Conservation (phyloP, 306 rosid genomes). For the Prosopis cineraria region DNA sequence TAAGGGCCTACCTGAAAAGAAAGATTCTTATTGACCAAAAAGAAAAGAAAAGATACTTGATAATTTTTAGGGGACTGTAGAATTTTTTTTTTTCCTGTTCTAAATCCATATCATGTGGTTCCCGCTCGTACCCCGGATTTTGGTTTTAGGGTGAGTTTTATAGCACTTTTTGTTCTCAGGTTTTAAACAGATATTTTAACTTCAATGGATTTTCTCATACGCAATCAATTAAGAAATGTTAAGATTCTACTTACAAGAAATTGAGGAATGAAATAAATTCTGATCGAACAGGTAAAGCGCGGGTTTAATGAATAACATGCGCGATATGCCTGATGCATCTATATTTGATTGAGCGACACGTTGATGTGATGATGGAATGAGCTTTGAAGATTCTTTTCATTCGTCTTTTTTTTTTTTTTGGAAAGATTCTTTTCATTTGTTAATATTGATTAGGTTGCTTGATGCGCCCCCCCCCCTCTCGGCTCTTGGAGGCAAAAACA, state of each 20-base stretch:
- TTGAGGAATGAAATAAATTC: neutral
- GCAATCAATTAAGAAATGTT: neutral
- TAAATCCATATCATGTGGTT: neutral
- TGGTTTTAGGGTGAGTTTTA: neutral
- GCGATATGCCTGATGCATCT: neutral
- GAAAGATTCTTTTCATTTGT: neutral
- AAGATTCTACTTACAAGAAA: neutral
- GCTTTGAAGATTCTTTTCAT: neutral
- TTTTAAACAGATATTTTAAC: neutral
- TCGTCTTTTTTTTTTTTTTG: no score
- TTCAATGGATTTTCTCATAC: neutral
- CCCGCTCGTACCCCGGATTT: neutral
- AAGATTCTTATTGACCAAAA: neutral
- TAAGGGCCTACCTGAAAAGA: neutral
- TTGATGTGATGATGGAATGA: neutral
- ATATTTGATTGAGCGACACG: neutral
- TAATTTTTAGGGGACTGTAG: neutral
- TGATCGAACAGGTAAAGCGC: neutral
- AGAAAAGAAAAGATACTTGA: neutral
- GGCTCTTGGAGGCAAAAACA: no score
- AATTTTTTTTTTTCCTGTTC: neutral
- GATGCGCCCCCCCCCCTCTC: neutral
- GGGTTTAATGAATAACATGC: neutral
- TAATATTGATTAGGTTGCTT: neutral
- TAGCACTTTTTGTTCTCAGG: neutral